Percentiles rank a stretch among this genome's conserved stretches.
Evolutionary conservation across 2,329 filamentous ascomycete genomes (phyloP).

Genomic region (Aspergillus aculeatus): DNA sequence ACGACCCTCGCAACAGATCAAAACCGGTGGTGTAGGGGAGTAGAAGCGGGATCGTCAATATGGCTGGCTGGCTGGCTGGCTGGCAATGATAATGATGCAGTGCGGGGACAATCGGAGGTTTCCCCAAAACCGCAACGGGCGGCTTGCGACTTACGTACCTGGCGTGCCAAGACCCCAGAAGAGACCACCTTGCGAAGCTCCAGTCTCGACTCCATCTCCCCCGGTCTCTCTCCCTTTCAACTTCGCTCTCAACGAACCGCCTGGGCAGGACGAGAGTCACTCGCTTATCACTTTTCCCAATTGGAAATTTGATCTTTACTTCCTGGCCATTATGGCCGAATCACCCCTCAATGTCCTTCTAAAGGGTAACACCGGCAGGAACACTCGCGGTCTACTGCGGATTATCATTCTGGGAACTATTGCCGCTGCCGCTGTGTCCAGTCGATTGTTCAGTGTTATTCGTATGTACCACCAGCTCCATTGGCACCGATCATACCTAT

Average conservation of each 20-base stretch:
- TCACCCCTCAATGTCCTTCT: constrained; percentile 59
- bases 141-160: constrained; percentile 16
- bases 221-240: constrained; percentile 24
- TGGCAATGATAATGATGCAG: constrained; percentile 17
- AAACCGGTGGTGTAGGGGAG: background rate
- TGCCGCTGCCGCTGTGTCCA: constrained; percentile 85
- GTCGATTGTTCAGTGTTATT: constrained; percentile 96
- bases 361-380: constrained; percentile 76
- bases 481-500: background rate
- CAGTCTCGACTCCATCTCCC: constrained; percentile 19
- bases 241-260: constrained; percentile 21
- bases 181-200: constrained; percentile 46
- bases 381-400: constrained; percentile 78
- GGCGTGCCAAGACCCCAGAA: constrained; percentile 39
- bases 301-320: constrained; percentile 30
- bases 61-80: too few species aligned
- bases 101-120: constrained; percentile 37
- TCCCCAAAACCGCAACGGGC: constrained; percentile 17
- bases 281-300: constrained; percentile 27
- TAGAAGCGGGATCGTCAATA: background rate
- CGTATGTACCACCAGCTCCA: constrained; percentile 59
- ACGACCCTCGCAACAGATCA: background rate
- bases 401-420: constrained; percentile 89
- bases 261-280: constrained; percentile 19
- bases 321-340: constrained; percentile 47